Evolutionary conservation across 768 basidiomycete genomes (phyloP).

Genomic region (Boletellus ananas): DNA sequence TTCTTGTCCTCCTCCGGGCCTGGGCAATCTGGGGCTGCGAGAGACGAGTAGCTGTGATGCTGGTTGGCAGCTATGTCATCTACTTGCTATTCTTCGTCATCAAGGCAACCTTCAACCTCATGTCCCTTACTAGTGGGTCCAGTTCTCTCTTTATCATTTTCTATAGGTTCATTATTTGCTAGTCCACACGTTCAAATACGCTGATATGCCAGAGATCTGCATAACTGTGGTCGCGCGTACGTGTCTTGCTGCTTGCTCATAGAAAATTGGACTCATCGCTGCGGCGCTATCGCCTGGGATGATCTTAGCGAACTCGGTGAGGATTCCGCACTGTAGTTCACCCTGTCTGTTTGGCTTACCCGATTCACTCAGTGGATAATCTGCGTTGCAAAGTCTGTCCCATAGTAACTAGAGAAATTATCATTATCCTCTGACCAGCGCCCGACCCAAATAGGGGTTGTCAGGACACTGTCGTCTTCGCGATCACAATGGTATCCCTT

Average conservation of each 20-base stretch:
- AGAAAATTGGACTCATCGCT: not conserved
- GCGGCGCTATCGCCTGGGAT: not conserved
- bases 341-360: not conserved
- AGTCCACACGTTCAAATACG: not conserved
- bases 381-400: constrained; percentile 2
- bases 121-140: not conserved
- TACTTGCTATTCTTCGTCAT: constrained; percentile 4
- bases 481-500: constrained; percentile 3
- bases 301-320: not conserved
- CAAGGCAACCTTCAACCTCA: not conserved
- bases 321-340: not conserved
- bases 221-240: not conserved
- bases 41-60: not conserved
- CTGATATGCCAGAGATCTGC: constrained; percentile 1
- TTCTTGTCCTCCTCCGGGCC: constrained; percentile 15
- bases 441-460: not conserved
- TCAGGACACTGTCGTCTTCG: constrained; percentile 6
- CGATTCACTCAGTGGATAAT: constrained; percentile 3
- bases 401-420: not conserved
- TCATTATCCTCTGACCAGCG: not conserved
- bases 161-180: not conserved
- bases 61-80: constrained; percentile 6
- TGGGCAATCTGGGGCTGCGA: constrained; percentile 20
- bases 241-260: not conserved
- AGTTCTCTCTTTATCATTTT: not conserved